Evolutionary conservation across 164 flowering plant genomes (phyloP).

Genomic region (Tinospora cordifolia): DNA sequence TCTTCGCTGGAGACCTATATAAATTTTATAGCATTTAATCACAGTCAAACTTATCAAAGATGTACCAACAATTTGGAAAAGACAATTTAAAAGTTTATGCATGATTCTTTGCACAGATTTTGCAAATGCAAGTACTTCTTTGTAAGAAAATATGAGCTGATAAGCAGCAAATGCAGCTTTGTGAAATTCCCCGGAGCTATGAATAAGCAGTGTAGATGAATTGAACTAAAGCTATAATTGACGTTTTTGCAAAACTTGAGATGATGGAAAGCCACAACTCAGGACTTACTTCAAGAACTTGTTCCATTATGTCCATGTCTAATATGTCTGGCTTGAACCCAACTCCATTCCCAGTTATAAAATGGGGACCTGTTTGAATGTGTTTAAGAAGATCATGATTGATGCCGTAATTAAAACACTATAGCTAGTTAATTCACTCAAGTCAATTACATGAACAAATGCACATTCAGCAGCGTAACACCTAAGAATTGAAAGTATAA

Average conservation of each 20-base stretch:
- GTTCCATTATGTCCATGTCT: slow-evolving; percentile 97
- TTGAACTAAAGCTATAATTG: no score
- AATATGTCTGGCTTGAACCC: slow-evolving; percentile 92
- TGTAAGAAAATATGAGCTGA: no score
- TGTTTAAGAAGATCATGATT: neutral
- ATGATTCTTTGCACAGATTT: no score
- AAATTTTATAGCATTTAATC: neutral
- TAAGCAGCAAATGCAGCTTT: no score
- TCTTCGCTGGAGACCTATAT: slow-evolving; percentile 80
- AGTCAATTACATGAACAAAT: neutral
- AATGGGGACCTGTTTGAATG: slow-evolving; percentile 67
- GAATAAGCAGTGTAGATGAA: no score
- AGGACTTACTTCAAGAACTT: slow-evolving; percentile 63
- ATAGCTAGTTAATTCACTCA: neutral
- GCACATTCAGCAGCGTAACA: neutral
- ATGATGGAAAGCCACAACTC: neutral
- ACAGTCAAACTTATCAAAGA: neutral
- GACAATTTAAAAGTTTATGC: neutral
- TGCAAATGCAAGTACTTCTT: no score
- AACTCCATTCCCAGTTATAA: slow-evolving; percentile 86
- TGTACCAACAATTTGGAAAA: neutral
- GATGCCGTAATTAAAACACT: neutral
- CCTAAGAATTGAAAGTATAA: neutral
- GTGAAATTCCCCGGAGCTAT: no score
- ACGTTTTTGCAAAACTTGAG: neutral